These are phyloP conservation scores for Mallotus nudiflorus DNA, from an alignment of 345 rosid genomes.

Conservation along the genomic window DNA sequence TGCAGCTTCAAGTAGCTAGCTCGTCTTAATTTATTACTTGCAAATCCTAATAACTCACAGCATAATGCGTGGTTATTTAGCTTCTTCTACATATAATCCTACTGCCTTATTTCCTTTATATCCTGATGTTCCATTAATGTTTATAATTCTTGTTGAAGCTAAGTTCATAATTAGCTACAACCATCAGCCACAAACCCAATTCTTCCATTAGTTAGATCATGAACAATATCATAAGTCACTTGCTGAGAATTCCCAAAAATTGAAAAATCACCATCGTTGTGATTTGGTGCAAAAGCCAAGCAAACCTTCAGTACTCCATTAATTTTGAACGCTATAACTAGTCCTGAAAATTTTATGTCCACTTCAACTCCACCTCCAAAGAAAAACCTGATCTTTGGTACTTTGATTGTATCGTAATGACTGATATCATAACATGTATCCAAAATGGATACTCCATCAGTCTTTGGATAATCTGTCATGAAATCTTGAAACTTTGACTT, in stretches of 20 bases:
- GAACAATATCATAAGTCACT: conserved; percentile 2
- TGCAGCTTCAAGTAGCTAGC: too few species aligned
- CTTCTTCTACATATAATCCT: neutral
- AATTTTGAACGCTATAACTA: neutral
- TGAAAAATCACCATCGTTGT: neutral
- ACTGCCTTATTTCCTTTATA: too few species aligned
- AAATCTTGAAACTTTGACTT: conserved; percentile 8
- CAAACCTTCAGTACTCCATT: neutral
- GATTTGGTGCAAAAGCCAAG: conserved; percentile 7
- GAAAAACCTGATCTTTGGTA: conserved; percentile 12
- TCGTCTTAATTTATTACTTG: too few species aligned
- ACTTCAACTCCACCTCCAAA: conserved; percentile 11
- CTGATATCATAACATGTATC: conserved; percentile 39
- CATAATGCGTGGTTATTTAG: neutral
- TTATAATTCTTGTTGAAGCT: too few species aligned
- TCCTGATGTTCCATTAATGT: too few species aligned
- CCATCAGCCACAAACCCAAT: conserved; percentile 15
- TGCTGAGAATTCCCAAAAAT: conserved; percentile 20
- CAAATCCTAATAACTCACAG: too few species aligned
- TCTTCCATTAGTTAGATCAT: conserved; percentile 3
- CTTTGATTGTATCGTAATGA: neutral
- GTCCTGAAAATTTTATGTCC: neutral
- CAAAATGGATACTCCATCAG: conserved; percentile 4
- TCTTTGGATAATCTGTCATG: conserved; percentile 25
- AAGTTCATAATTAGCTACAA: neutral